Evolutionary conservation across 495 filamentous ascomycete species (phyloP).

Genomic region (Ramalina peruviana): DNA sequence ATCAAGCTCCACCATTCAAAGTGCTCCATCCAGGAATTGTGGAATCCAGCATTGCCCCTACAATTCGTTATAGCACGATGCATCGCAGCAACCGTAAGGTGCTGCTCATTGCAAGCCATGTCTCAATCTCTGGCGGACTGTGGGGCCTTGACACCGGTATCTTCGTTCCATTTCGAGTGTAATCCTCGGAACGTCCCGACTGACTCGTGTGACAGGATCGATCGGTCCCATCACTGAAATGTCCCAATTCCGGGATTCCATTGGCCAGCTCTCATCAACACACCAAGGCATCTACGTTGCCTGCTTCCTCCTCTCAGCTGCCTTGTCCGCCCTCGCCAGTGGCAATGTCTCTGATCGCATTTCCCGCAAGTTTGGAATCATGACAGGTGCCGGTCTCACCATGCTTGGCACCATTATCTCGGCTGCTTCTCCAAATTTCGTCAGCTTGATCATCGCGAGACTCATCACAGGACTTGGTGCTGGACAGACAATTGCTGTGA

Average conservation of each 20-base stretch:
- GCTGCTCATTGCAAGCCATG: background rate
- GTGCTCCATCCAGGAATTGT: no score
- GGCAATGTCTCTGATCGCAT: background rate
- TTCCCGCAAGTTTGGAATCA: background rate
- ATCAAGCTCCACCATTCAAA: no score
- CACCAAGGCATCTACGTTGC: conserved; percentile 1
- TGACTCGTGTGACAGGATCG: background rate
- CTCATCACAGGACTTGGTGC: background rate
- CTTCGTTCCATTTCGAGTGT: background rate
- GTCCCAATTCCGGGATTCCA: background rate
- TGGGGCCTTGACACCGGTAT: background rate
- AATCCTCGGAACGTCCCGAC: background rate
- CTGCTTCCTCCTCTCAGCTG: background rate
- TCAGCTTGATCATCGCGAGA: background rate
- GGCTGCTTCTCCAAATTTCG: background rate
- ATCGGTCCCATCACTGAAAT: background rate
- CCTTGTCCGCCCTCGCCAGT: background rate
- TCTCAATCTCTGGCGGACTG: background rate
- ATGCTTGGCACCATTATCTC: background rate
- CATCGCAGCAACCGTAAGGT: background rate
- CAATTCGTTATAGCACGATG: background rate
- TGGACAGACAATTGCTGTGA: background rate
- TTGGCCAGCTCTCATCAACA: background rate
- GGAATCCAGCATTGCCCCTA: no score
- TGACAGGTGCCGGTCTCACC: background rate